phyloP scores from a whole-genome alignment of 2,329 filamentous ascomycete genomes.

The Beauveria scarabaeidicola region DNA sequence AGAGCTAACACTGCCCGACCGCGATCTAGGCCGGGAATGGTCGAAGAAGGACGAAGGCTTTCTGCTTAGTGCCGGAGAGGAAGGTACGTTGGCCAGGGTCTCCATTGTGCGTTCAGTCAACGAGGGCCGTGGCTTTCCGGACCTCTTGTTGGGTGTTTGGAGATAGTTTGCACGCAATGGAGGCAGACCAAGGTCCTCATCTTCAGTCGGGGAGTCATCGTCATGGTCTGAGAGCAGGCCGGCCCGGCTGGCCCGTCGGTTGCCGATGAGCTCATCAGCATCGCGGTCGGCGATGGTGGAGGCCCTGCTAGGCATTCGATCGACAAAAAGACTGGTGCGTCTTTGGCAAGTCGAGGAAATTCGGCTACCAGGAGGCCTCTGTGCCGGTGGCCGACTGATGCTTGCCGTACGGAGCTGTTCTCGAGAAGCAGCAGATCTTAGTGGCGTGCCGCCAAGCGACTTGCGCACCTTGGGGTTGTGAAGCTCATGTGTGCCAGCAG shows the following conservation, averaged over 20 bases:
- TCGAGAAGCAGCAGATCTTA: constrained; percentile 23
- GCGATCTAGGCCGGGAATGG: constrained; percentile 46
- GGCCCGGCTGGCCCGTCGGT: neutral
- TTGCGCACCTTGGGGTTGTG: constrained; percentile 33
- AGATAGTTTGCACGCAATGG: constrained; percentile 3
- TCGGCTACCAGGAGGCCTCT: constrained; percentile 11
- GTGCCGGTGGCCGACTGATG: constrained; percentile 16
- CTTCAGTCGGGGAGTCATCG: constrained; percentile 3
- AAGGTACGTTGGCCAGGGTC: constrained; percentile 68
- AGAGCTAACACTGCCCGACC: constrained; percentile 36
- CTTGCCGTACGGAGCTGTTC: constrained; percentile 26
- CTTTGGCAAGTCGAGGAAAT: constrained; percentile 7
- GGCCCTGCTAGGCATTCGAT: constrained; percentile 12
- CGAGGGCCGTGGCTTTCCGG: constrained; percentile 40
- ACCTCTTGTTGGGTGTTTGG: constrained; percentile 18
- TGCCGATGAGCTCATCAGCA: neutral
- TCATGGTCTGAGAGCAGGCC: constrained; percentile 11
- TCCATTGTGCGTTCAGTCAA: constrained; percentile 80
- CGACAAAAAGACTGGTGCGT: constrained; percentile 12
- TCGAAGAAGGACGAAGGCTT: constrained; percentile 68
- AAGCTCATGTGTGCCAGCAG: constrained; percentile 21
- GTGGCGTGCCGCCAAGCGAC: constrained; percentile 15
- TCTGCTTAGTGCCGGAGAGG: constrained; percentile 62
- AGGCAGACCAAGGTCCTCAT: neutral
- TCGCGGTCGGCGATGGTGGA: constrained; percentile 9